Evolutionary conservation across 1,139 yeast species (phyloP).

Genomic region (Geotrichum bryndzae): DNA sequence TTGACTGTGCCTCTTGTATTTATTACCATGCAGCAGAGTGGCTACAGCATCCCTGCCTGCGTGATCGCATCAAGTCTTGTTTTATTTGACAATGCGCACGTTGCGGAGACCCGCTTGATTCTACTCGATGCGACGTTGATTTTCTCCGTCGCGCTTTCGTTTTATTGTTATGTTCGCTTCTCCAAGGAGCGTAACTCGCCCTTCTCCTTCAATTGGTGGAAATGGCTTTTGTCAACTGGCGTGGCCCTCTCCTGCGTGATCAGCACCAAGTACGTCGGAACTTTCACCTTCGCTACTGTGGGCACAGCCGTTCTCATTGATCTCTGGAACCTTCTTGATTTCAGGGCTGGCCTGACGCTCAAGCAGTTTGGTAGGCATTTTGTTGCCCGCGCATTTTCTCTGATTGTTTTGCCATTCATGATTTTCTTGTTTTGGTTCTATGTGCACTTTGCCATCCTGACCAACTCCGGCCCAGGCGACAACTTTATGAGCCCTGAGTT

Average conservation of each 20-base stretch:
- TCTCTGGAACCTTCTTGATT: slow-evolving; percentile 79
- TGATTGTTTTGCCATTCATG: slow-evolving; percentile 73
- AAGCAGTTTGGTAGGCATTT: slow-evolving; percentile 61
- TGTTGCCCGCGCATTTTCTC: slow-evolving; percentile 63
- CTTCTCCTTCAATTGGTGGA: slow-evolving; percentile 72
- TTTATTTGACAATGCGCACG: slow-evolving; percentile 86
- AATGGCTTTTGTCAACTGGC: slow-evolving; percentile 81
- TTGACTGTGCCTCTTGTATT: slow-evolving; percentile 78
- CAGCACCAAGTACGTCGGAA: slow-evolving; percentile 90
- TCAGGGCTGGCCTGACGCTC: slow-evolving; percentile 60
- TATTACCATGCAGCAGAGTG: slow-evolving; percentile 74
- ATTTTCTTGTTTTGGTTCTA: slow-evolving; percentile 91
- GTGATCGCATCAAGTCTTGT: slow-evolving; percentile 73
- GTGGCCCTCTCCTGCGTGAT: slow-evolving; percentile 82
- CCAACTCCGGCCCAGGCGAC: slow-evolving; percentile 93
- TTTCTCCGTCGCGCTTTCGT: slow-evolving; percentile 70
- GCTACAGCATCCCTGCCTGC: slow-evolving; percentile 75
- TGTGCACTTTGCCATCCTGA: slow-evolving; percentile 76
- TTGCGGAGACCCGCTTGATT: slow-evolving; percentile 83
- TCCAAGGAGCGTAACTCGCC: slow-evolving; percentile 64
- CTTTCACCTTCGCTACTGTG: slow-evolving; percentile 77
- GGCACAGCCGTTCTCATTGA: slow-evolving; percentile 84
- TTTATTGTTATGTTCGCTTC: slow-evolving; percentile 73
- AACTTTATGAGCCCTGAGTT: slow-evolving; percentile 86
- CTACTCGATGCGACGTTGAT: slow-evolving; percentile 85